Percentiles rank a stretch among this genome's conserved stretches.
Evolutionary conservation across 305 asterid species (phyloP).

Genomic region (Fraxinus ornus): DNA sequence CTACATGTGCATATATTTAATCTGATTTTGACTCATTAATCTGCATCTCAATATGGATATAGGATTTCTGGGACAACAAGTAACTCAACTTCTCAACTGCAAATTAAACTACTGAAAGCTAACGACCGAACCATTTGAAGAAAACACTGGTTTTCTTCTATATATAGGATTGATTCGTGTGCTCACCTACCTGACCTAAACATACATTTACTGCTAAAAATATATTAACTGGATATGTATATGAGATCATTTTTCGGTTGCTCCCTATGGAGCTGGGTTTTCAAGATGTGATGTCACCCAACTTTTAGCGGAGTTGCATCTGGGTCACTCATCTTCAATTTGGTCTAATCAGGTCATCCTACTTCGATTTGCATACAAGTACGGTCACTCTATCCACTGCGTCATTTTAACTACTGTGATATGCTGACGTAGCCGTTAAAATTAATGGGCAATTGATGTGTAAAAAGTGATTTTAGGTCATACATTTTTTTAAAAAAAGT

Average conservation of each 20-base stretch:
- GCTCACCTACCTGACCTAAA: constrained; percentile 38
- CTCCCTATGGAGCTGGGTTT: background rate
- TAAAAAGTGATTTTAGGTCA: too few species aligned
- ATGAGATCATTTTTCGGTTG: background rate
- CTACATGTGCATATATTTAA: constrained; percentile 31
- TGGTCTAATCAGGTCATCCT: too few species aligned
- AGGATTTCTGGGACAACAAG: constrained; percentile 54
- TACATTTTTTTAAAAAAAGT: too few species aligned
- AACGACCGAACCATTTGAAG: constrained; percentile 41
- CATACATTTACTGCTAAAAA: constrained; percentile 14
- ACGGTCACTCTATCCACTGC: background rate
- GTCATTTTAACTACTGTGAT: too few species aligned
- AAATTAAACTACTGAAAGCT: constrained; percentile 45
- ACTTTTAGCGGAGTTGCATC: too few species aligned
- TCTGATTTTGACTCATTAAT: constrained; percentile 47
- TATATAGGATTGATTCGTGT: constrained; percentile 19
- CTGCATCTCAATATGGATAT: constrained; percentile 20
- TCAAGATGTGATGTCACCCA: background rate
- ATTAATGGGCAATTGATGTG: background rate
- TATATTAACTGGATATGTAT: background rate
- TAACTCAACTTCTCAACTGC: constrained; percentile 58
- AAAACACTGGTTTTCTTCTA: constrained; percentile 25
- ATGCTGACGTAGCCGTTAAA: too few species aligned
- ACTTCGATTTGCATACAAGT: background rate
- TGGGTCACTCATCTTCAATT: too few species aligned